A percentile compares a stretch with the other conserved stretches of the same genome.
Conservation (phyloP, 495 filamentous ascomycete genomes). For the Aspergillus ellipticus region DNA sequence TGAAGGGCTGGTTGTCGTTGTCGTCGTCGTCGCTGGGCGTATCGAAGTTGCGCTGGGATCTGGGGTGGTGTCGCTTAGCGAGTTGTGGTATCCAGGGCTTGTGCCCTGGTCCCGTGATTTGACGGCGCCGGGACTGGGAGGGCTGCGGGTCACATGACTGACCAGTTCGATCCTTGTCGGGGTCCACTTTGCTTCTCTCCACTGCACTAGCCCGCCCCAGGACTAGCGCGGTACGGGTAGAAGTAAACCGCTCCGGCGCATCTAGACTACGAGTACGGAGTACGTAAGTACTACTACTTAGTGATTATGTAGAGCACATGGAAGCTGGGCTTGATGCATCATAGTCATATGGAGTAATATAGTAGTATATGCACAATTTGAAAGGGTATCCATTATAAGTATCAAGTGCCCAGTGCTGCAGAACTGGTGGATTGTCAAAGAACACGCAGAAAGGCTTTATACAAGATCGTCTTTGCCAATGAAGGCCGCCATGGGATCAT, state of each 20-base stretch:
- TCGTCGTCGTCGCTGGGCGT: conserved; percentile 50
- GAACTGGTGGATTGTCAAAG: conserved; percentile 11
- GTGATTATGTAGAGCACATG: neutral
- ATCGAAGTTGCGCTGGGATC: conserved; percentile 40
- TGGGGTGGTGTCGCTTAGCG: conserved; percentile 39
- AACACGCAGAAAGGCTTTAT: conserved; percentile 17
- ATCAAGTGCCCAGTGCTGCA: conserved; percentile 1
- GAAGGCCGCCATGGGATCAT: conserved; percentile 84
- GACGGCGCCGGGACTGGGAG: neutral
- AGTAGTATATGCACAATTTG: neutral
- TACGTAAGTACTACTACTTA: neutral
- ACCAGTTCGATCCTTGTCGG: neutral
- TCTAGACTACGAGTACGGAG: neutral
- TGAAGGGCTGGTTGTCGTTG: conserved; percentile 50
- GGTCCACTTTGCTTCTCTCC: neutral
- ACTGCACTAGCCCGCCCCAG: neutral
- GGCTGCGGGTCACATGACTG: conserved; percentile 10
- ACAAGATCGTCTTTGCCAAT: conserved; percentile 54
- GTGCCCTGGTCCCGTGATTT: conserved; percentile 35
- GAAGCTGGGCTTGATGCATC: neutral
- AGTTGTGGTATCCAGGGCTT: conserved; percentile 38
- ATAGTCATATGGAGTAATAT: neutral
- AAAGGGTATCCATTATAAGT: conserved; percentile 8
- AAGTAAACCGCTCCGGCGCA: neutral
- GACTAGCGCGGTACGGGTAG: neutral